phyloP scores from a whole-genome alignment of 1,139 yeast species.

The Lodderomyces beijingensis region DNA sequence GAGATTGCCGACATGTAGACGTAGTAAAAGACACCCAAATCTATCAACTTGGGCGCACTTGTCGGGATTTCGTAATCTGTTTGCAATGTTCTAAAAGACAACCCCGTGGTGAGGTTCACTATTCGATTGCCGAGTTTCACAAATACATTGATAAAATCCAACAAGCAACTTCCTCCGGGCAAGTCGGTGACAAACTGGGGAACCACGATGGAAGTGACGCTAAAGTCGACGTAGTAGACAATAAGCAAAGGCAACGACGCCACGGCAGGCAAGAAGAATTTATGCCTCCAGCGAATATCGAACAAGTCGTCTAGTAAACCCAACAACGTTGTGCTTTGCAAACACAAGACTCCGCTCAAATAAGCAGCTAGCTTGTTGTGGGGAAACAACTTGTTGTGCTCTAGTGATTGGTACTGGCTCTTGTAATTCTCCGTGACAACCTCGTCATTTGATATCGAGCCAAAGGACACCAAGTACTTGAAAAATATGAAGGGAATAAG shows the following conservation, averaged over 20 bases:
- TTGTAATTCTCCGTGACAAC: constrained; percentile 30
- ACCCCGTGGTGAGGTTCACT: constrained; percentile 33
- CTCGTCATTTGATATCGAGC: constrained; percentile 33
- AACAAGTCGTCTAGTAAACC: constrained; percentile 94
- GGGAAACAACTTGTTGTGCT: constrained; percentile 54
- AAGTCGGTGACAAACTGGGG: constrained; percentile 60
- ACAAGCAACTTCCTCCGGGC: constrained; percentile 21
- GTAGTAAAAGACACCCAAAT: constrained; percentile 78
- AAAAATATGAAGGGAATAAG: constrained; percentile 88
- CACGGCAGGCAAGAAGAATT: constrained; percentile 90
- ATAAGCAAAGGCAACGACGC: constrained; percentile 88
- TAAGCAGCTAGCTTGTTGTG: constrained; percentile 83
- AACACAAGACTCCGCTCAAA: constrained; percentile 75
- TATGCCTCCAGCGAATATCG: constrained; percentile 96
- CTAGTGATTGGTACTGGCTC: constrained; percentile 31
- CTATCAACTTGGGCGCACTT: constrained; percentile 47
- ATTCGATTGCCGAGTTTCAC: constrained; percentile 30
- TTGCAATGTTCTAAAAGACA: constrained; percentile 35
- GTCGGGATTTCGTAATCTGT: constrained; percentile 28
- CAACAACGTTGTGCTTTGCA: constrained; percentile 77
- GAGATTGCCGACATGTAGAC: constrained; percentile 87
- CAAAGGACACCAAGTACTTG: constrained; percentile 62
- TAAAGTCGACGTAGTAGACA: constrained; percentile 91
- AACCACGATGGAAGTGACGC: constrained; percentile 83
- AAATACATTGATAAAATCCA: constrained; percentile 19